Evolutionary conservation across 2,329 filamentous ascomycete species (phyloP).

Genomic region (Pezicula radicicola): DNA sequence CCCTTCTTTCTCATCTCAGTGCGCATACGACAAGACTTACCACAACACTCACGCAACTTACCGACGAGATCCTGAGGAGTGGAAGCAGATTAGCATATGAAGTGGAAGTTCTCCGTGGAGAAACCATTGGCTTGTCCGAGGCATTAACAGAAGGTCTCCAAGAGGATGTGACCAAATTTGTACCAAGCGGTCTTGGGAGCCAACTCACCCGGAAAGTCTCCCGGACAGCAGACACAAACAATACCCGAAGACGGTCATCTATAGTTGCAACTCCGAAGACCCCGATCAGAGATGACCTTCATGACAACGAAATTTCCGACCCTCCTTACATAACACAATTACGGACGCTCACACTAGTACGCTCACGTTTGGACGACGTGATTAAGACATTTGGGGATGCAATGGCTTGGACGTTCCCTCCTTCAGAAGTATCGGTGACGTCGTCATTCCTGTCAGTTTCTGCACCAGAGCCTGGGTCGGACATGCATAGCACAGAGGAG

Average conservation of each 20-base stretch:
- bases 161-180: conserved; percentile 70
- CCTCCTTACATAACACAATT: conserved; percentile 74
- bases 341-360: conserved; percentile 78
- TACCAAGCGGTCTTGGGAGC: conserved; percentile 45
- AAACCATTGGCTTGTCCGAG: conserved; percentile 78
- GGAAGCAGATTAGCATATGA: conserved; percentile 89
- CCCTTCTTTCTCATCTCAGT: conserved; percentile 82
- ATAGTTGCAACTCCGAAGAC: conserved; percentile 22
- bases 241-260: conserved; percentile 21
- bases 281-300: conserved; percentile 16
- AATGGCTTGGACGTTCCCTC: conserved; percentile 91
- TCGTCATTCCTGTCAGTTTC: conserved; percentile 90
- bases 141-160: conserved; percentile 69
- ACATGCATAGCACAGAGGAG: conserved; percentile 71
- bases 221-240: conserved; percentile 20
- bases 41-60: conserved; percentile 78
- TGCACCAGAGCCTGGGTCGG: conserved; percentile 69
- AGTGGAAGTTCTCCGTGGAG: conserved; percentile 88
- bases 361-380: conserved; percentile 80
- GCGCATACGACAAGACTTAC: conserved; percentile 84
- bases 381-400: conserved; percentile 91
- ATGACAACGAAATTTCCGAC: conserved; percentile 33
- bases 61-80: conserved; percentile 90
- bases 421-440: conserved; percentile 78
- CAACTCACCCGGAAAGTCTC: conserved; percentile 17